Conservation (phyloP, 768 basidiomycete species). For the Neoboletus brunneissimus region DNA sequence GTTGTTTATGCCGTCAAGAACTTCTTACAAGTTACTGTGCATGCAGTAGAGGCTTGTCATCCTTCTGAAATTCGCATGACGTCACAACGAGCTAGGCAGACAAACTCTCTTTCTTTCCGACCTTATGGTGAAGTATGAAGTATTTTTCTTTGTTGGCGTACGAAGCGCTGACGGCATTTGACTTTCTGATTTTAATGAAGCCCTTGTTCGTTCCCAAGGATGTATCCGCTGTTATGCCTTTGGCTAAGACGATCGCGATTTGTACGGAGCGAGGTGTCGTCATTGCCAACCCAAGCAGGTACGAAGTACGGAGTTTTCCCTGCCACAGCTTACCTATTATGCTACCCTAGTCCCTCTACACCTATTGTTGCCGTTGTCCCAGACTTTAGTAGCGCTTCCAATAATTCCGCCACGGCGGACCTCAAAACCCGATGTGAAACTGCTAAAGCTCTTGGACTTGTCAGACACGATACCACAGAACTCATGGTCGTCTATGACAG, state of each 20-base stretch:
- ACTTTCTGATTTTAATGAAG: constrained; percentile 34
- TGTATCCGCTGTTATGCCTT: constrained; percentile 54
- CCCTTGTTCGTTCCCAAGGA: constrained; percentile 71
- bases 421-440: constrained; percentile 60
- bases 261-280: constrained; percentile 63
- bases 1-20: constrained; percentile 69
- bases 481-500: constrained; percentile 75
- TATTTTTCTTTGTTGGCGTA: not conserved
- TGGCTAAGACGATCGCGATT: constrained; percentile 64
- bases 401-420: constrained; percentile 39
- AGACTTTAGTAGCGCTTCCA: constrained; percentile 45
- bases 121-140: constrained; percentile 62
- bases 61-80: constrained; percentile 35
- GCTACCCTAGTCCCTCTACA: constrained; percentile 37
- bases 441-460: constrained; percentile 64
- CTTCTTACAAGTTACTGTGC: constrained; percentile 56
- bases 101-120: constrained; percentile 46
- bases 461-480: constrained; percentile 53
- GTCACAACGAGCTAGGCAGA: constrained; percentile 34
- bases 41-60: constrained; percentile 56
- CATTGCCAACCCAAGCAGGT: constrained; percentile 70
- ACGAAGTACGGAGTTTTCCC: constrained; percentile 19
- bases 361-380: constrained; percentile 53
- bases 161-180: not conserved
- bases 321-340: not conserved